Evolutionary conservation across 495 filamentous ascomycete genomes (phyloP).

Genomic region (Xeromyces bisporus): DNA sequence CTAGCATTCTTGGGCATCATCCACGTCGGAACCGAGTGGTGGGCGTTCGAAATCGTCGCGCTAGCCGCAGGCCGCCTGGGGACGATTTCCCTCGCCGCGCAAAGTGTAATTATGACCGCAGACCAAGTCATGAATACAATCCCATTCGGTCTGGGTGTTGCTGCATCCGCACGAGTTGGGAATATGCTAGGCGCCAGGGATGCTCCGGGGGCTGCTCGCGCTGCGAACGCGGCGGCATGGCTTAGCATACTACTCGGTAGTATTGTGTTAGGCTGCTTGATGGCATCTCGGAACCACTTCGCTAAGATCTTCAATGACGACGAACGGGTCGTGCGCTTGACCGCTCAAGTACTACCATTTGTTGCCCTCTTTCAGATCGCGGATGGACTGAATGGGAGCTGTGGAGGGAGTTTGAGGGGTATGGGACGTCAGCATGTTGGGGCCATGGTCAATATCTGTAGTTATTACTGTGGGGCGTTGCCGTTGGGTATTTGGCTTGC

Average conservation of each 20-base stretch:
- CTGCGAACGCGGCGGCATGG: constrained; percentile 63
- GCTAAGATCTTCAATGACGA: constrained; percentile 79
- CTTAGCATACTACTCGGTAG: constrained; percentile 54
- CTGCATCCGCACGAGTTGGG: constrained; percentile 62
- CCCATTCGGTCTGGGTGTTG: constrained; percentile 80
- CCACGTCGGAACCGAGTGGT: constrained; percentile 93
- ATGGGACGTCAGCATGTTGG: constrained; percentile 85
- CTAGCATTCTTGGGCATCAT: constrained; percentile 64
- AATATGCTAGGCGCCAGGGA: constrained; percentile 64
- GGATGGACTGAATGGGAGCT: constrained; percentile 73
- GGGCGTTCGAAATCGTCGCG: constrained; percentile 94
- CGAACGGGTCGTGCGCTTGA: constrained; percentile 51
- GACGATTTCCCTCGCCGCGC: constrained; percentile 67
- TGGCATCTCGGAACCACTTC: constrained; percentile 59
- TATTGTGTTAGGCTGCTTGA: constrained; percentile 51
- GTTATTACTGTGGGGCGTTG: constrained; percentile 74
- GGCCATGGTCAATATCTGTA: constrained; percentile 74
- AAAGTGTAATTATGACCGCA: constrained; percentile 88
- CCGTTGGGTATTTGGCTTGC: constrained; percentile 76
- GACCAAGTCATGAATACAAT: constrained; percentile 89
- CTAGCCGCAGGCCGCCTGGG: constrained; percentile 71
- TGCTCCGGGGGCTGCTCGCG: constrained; percentile 48
- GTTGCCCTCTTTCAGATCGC: constrained; percentile 93
- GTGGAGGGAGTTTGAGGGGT: constrained; percentile 65
- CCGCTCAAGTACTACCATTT: constrained; percentile 68